Conservation (phyloP, 2,329 filamentous ascomycete genomes). For the Neocatenulostroma microsporum region DNA sequence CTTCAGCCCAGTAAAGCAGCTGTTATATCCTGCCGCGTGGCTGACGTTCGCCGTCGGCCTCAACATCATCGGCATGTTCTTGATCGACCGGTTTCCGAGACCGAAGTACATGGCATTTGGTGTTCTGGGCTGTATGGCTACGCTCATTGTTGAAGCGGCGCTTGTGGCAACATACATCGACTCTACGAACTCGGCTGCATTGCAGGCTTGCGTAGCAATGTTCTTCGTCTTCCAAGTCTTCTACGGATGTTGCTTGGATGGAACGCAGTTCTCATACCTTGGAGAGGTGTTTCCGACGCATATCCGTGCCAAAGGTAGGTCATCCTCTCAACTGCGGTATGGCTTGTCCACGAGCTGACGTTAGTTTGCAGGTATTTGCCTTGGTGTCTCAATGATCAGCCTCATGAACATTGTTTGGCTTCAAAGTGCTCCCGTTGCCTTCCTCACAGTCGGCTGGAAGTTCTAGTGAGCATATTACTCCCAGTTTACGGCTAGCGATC, state of each 20-base stretch:
- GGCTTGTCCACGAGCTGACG: slow-evolving; percentile 10
- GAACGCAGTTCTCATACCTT: slow-evolving; percentile 9
- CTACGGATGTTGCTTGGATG: slow-evolving; percentile 7
- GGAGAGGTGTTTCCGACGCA: slow-evolving; percentile 14
- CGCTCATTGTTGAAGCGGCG: slow-evolving; percentile 10
- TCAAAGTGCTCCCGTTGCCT: slow-evolving; percentile 13
- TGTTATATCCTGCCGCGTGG: slow-evolving; percentile 26
- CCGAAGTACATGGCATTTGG: slow-evolving; percentile 2
- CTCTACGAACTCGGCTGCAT: slow-evolving; percentile 5
- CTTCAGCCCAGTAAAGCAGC: slow-evolving; percentile 20
- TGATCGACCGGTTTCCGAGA: slow-evolving; percentile 16
- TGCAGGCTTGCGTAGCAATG: slow-evolving; percentile 7
- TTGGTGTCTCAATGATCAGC: slow-evolving; percentile 17
- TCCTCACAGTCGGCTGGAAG: slow-evolving; percentile 11
- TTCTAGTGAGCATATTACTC: slow-evolving; percentile 8
- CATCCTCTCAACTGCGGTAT: no score
- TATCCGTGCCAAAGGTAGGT: slow-evolving; percentile 17
- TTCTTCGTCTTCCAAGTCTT: slow-evolving; percentile 10
- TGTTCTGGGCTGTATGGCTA: slow-evolving; percentile 8
- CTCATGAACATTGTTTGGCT: slow-evolving; percentile 22
- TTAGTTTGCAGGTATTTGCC: slow-evolving; percentile 16
- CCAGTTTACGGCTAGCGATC: no score
- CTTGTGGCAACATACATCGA: slow-evolving; percentile 8
- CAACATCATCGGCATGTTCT: slow-evolving; percentile 19
- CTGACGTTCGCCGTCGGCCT: slow-evolving; percentile 23